These are phyloP conservation scores for Oemleria cerasiformis DNA, from an alignment of 306 rosid species.

Conservation along the genomic window DNA sequence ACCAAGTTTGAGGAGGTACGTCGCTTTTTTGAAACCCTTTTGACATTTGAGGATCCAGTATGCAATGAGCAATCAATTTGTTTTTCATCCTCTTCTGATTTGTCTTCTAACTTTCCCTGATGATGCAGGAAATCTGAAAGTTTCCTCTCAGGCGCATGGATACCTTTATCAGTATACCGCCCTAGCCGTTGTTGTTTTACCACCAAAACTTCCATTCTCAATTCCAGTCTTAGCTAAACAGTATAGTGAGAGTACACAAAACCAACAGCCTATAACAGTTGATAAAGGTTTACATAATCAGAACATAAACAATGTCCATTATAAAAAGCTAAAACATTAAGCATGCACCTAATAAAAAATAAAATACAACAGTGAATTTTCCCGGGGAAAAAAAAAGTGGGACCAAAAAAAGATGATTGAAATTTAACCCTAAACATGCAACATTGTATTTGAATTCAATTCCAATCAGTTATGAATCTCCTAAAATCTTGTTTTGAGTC, in stretches of 20 bases:
- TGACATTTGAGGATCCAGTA: conserved; percentile 1
- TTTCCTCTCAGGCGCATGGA: conserved; percentile 25
- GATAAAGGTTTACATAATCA: not conserved
- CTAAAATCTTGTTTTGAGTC: not conserved
- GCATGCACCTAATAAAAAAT: no score
- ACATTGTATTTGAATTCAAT: not conserved
- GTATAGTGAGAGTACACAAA: not conserved
- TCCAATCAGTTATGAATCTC: not conserved
- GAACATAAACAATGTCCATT: no score
- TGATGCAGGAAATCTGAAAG: conserved; percentile 12
- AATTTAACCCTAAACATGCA: no score
- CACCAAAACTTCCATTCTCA: conserved; percentile 45
- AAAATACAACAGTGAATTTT: not conserved
- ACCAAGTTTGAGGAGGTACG: conserved; percentile 16
- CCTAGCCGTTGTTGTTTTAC: conserved; percentile 24
- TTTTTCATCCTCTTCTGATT: conserved; percentile 24
- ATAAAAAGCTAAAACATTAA: no score
- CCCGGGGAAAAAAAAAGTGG: not conserved
- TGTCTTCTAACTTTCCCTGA: conserved; percentile 7
- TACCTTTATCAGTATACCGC: conserved; percentile 17
- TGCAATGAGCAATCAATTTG: not conserved
- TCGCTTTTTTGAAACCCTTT: conserved; percentile 26
- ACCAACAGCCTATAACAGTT: not conserved
- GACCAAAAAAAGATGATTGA: not conserved
- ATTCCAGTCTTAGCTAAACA: conserved; percentile 11